Evolutionary conservation across 192 early-diverging fungal species (phyloP).

Genomic region (Endogone sp.): DNA sequence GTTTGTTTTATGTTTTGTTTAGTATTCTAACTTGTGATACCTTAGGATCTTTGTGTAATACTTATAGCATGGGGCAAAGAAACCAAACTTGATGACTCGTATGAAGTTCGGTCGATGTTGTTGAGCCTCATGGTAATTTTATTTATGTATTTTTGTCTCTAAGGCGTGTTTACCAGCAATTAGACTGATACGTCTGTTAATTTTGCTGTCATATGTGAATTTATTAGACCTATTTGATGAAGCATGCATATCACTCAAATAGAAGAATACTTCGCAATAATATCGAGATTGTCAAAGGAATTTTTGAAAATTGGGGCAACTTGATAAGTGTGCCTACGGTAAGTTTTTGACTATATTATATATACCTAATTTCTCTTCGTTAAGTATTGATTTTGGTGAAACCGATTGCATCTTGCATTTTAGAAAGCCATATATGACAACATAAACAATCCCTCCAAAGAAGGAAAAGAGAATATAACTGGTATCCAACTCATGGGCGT

Average conservation of each 20-base stretch:
- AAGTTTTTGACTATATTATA: conserved; percentile 14
- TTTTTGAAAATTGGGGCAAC: conserved; percentile 61
- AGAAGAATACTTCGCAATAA: conserved; percentile 41
- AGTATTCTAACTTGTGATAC: not conserved
- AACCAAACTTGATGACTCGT: conserved; percentile 19
- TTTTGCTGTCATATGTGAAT: not conserved
- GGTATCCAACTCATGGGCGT: conserved; percentile 58
- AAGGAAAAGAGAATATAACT: conserved; percentile 43
- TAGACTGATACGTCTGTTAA: not conserved
- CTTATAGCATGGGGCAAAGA: conserved; percentile 61
- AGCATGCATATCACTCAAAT: conserved; percentile 32
- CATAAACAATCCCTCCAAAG: conserved; percentile 27
- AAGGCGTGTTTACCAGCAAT: no score
- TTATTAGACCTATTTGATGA: conserved; percentile 42
- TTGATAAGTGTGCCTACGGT: conserved; percentile 63
- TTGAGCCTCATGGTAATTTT: conserved; percentile 39
- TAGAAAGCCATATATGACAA: conserved; percentile 44
- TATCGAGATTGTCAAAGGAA: conserved; percentile 50
- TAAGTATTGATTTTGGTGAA: not conserved
- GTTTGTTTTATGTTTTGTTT: not conserved
- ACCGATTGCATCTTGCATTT: no score
- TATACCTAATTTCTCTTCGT: not conserved
- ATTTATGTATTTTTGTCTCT: not conserved
- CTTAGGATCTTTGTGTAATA: conserved; percentile 60
- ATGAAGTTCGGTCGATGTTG: conserved; percentile 36